Base-by-base conservation (phyloP, 2,329 filamentous ascomycete species). In the Nannizziopsis barbatae region DNA sequence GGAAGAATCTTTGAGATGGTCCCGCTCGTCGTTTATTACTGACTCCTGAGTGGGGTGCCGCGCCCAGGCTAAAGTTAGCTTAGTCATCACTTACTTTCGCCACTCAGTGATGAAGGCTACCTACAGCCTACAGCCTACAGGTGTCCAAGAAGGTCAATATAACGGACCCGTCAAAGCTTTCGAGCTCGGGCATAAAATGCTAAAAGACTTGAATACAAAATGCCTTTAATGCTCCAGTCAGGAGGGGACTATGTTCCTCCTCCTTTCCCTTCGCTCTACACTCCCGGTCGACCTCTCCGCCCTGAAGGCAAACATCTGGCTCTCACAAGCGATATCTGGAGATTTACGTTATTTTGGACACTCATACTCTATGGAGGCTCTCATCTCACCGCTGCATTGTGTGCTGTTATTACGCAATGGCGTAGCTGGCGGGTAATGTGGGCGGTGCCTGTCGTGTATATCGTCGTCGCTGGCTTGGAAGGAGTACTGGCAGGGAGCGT, bases 311-410 rank as follows among this genome's bases (percentile, higher is more conserved):
- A 70, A 53, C 82, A 81, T 58, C 80, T 95, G 56, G 90, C 86
- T 70, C 75, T 83, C 59, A 74, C 86, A 2, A 63, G 67, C 51
- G 86, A 94, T 61, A 85, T 93, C 48, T 90, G 86, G 82, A 82
- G 83, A 55, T 95, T 92, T 65, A 95, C 87, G 1, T 68, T 92
- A 12, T 76, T 82, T 61, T 95, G 88, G 88, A 94, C 87, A 0
- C 67, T 93, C 33, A 79, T 94, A 27, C 77, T 87, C 56, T 90
- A 85, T 58, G 80, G 77, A 31, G 73, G 79, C 15, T 84, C 89
- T 53, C 86, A 95, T 63, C 59, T 89, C 14, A 74, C 80, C 31
- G 84, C 83, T 2, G 80, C 83, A 0, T 69, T 74, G 10, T 84
- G 86, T 61, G 86, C 86, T 2, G 73, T 88, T 56, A 69, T 78